Base-by-base conservation (phyloP, 208 protist genomes). In the Vickermania ingenoplastis region DNA sequence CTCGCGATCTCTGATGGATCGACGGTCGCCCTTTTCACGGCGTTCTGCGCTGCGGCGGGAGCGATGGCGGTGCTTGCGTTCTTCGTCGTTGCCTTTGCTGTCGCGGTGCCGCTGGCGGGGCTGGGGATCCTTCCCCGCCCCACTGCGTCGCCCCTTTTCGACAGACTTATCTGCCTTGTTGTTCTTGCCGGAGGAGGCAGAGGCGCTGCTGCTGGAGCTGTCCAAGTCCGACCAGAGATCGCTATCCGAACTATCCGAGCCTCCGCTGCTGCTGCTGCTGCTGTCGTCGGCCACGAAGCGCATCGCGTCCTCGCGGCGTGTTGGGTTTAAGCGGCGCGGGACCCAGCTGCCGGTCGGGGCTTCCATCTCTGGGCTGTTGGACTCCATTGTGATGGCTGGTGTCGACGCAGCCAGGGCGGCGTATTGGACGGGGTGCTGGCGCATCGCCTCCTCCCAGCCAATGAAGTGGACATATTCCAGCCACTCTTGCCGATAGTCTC, bases 401-500 rank as follows among this genome's bases (percentile, higher is more conserved):
- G n/a, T n/a, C n/a, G n/a, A n/a, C n/a, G n/a, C n/a, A n/a, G n/a
- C n/a, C n/a, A 45, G 17, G 36, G 36, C 63, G 41, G 63, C 61
- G 48, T 82, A 94, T 63, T 91, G 69, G 2, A 49, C 79, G 0
- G 83, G 83, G 61, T 79, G 71, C 29, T 89, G 68, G 13, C 63
- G 61, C 58, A 66, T 57, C 1, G 87, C 87, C 2, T 67, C 51
- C 3, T 86, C 77, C 26, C 48, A 80, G 22, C 87, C 87, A 59
- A 94, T 85, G 61, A 72, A 90, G 67, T 91, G 69, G 30, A 94
- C 90, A 69, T 91, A 83, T 36, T 94, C 79, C 0, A 91, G 74
- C 84, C 87, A 94, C 48, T 94, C 87, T 49, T 94, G 87, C 7
- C 77, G 79, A 59, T 94, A 94, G 14, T 91, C 63, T 2, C 86